Evolutionary conservation across 192 early-diverging fungal genomes (phyloP), one percentile per base, ranked within the genome.

Genomic region (Polychytrium aggregatum): DNA sequence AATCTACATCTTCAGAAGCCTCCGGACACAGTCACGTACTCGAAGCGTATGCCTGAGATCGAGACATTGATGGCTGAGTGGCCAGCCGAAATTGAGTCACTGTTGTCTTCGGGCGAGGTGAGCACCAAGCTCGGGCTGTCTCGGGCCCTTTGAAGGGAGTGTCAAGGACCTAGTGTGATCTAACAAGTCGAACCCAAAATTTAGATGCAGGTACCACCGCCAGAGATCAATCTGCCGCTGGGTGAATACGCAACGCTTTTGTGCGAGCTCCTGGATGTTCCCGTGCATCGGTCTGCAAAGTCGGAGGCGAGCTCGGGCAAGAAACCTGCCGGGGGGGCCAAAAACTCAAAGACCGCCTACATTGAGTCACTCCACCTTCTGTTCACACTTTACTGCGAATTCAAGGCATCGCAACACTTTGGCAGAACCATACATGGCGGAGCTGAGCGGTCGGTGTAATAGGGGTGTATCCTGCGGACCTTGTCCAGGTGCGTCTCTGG

Each of bases 331-430:
- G 34, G 38, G 16, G 40, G 33, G 6, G 21, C 38, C 24, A 42
- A 52, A 42, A 72, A 58, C 38, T 44, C 42, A 37, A 58, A 35
- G 29, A 39, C 48, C 4, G 37, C 50, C 24, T 30, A 48, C 22
- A 63, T 79, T 30, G 68, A 79, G 31, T 36, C 63, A 2, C 47
- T 79, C 17, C 67, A 72, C 46, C 62, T 66, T 0, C 42, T 79
- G 27, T 79, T 74, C 46, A 56, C 60, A 7, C 51, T 78, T 41
- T 79, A 76, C 49, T 45, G 48, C 9, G 76, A 73, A 41, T 79
- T 79, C 49, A 79, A 75, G 43, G 77, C 73, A 46, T 71, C 67
- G 17, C 72, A 76, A 43, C 77, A 79, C 50, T 79, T 79, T 54
- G 52, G 60, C n/a, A n/a, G n/a, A n/a, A n/a, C n/a, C n/a, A n/a